Base-by-base conservation (phyloP, 306 rosid genomes). In the Vachellia pachyceras region DNA sequence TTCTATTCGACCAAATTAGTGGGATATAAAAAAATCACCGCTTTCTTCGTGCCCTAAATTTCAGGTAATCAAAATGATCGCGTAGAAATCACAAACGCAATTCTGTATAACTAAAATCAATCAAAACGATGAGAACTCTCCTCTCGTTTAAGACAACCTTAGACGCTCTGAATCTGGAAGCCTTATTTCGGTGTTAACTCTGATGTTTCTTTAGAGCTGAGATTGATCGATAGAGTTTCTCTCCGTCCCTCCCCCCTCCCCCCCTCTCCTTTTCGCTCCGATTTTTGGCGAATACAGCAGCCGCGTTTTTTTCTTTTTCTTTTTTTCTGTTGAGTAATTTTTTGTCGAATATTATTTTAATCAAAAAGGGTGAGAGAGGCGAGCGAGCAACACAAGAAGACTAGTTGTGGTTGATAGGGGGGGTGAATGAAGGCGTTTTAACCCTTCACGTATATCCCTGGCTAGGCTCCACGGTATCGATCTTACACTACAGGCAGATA, bases 241-340 rank as follows among this genome's bases (percentile, higher is more conserved):
- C 84, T 61, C 83, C 57, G 75, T 57, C 77, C 55, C 80, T 10
- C 10, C 29, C 63, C 7, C 68, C 49, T 81, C 22, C 13, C 35
- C 22, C 13, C 3, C 58, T n/a, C n/a, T n/a, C n/a, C 64, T 46
- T 83, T 85, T 82, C 76, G 50, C n/a, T n/a, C n/a, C n/a, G n/a
- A n/a, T n/a, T n/a, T n/a, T 90, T 82, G 91, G 90, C 81, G 81
- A 85, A 72, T 73, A 75, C 92, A 82, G 92, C 97, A 90, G 92
- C 97, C 94, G 89, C 85, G 90, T 46, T 75, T 39, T 75, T 57
- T 33, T 80, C 35, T 25, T 10, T 5, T 1, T 37, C 47, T 44
- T 69, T 55, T 44, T 44, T 44, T 7, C 33, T 29, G 33, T 29
- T 29, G 33, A 29, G 33, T 29, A 8, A 12, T 46, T 72, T 76